Base-by-base conservation (phyloP, 2,329 filamentous ascomycete genomes). In the Ophiostoma sp. region DNA sequence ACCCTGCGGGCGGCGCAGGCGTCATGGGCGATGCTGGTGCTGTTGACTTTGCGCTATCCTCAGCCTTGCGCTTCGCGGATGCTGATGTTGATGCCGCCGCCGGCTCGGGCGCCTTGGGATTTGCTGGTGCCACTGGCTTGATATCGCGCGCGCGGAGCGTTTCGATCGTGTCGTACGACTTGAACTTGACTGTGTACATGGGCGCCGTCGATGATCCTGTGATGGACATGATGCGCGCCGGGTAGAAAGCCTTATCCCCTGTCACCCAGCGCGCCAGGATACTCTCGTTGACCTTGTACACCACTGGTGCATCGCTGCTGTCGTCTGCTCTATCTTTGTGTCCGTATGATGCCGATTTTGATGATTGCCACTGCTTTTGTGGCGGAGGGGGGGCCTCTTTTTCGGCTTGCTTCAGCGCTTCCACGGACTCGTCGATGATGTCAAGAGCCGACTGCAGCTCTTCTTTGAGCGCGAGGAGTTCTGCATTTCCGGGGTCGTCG, bases 151-250 rank as follows among this genome's bases (percentile, higher is more conserved):
- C 87, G 70, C 89, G 86, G 70, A 96, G 80, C 45, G 91, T 95
- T 78, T 97, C 93, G 63, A 89, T 92, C 36, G 85, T 92, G 72
- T 89, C 87, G 80, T 98, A 98, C 75, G 87, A 91, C 80, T 96
- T 94, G 83, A 98, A 99, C 74, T 91, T 95, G 78, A 99, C 93
- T 64, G 92, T 90, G 77, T 97, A 99, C 72, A 97, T 91, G 47
- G 93, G 94, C 66, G 92, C 91, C 60, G 88, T 90, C n/a, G 89
- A 89, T 8, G 93, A 97, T 69, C 95, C 95, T 36, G 94, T 97
- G 74, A 97, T 93, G 66, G 91, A 93, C 66, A 92, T 94, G 78
- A 99, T 96, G 75, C 92, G 89, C 58, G 93, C 95, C 63, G 92
- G 89, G 80, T 98, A 98, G 80, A 93, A 97, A 38, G 86, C 85